Base-by-base conservation (phyloP, 257 asterid genomes). In the Plantago major region DNA sequence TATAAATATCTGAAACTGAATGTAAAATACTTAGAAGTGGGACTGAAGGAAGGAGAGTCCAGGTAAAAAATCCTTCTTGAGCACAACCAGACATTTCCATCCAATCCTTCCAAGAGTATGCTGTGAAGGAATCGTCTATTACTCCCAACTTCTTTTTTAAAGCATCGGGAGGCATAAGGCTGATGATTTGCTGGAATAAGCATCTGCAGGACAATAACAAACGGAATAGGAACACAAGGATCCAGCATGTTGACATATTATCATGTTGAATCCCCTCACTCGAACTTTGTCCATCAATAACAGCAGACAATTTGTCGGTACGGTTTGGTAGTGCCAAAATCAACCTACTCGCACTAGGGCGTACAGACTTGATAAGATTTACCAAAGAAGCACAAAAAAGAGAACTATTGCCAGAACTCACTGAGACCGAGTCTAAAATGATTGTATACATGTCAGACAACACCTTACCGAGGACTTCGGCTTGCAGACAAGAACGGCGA, bases 51-150 rank as follows among this genome's bases (percentile, higher is more conserved):
- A 69, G 78, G 68, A 70, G 38, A 40, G 82, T 74, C 91, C 89
- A 88, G 68, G 86, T 80, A 67, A 88, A 78, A 66, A 76, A 81
- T 66, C 88, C 87, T 78, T 81, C 78, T 10, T 48, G 82, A 40
- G 60, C 61, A 68, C 67, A 77, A 75, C 62, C 78, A 68, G 76
- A 45, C 73, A 74, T 74, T 54, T 80, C 89, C 79, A 80, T 65
- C 90, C 90, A 88, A 66, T 92, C 98, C 67, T 71, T 82, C 58
- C 93, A 94, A 58, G 95, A 74, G 62, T 69, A 74, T 78, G 79
- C 71, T 13, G 86, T 76, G 71, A 71, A 65, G 42, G 79, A 62
- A 75, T 86, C 95, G 71, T 80, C 76, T 67, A 82, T 68, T 55
- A 74, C 73, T 64, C 60, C 78, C 64, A 90, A 78, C 89, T 88